Conservation (phyloP, 371 early-diverging fungal species). For the Actinomortierella ambigua region DNA sequence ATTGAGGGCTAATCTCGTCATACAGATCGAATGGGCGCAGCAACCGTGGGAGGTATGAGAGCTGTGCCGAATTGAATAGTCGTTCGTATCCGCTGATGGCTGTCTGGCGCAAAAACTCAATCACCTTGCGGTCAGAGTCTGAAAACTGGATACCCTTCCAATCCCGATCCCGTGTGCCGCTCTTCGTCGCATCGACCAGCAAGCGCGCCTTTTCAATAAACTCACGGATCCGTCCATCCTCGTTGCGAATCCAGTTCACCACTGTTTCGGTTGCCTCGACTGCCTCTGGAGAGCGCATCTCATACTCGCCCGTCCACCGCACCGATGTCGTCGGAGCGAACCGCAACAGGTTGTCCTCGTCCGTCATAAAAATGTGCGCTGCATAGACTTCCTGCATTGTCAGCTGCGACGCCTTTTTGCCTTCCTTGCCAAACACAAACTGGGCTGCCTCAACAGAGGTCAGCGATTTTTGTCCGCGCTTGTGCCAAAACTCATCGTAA, state of each 20-base stretch:
- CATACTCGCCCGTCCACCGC: constrained; percentile 56
- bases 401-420: constrained; percentile 34
- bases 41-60: constrained; percentile 55
- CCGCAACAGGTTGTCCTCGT: constrained; percentile 53
- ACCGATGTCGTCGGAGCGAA: constrained; percentile 49
- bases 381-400: constrained; percentile 52
- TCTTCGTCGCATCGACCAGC: constrained; percentile 47
- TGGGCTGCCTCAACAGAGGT: constrained; percentile 48
- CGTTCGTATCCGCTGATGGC: constrained; percentile 50
- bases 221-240: constrained; percentile 41
- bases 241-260: constrained; percentile 57
- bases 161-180: constrained; percentile 4
- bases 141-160: constrained; percentile 47
- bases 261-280: constrained; percentile 50
- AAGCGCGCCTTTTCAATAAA: constrained; percentile 55
- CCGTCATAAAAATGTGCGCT: constrained; percentile 61
- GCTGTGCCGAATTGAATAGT: constrained; percentile 51
- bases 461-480: constrained; percentile 20
- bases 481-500: constrained; percentile 41
- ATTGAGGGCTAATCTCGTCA: constrained; percentile 51
- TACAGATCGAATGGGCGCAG: constrained; percentile 71
- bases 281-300: constrained; percentile 53
- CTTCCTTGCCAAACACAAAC: constrained; percentile 46
- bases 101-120: constrained; percentile 65
- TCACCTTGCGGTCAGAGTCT: constrained; percentile 57